phyloP scores from a whole-genome alignment of 305 asterid species.

The Solanum hybrid region DNA sequence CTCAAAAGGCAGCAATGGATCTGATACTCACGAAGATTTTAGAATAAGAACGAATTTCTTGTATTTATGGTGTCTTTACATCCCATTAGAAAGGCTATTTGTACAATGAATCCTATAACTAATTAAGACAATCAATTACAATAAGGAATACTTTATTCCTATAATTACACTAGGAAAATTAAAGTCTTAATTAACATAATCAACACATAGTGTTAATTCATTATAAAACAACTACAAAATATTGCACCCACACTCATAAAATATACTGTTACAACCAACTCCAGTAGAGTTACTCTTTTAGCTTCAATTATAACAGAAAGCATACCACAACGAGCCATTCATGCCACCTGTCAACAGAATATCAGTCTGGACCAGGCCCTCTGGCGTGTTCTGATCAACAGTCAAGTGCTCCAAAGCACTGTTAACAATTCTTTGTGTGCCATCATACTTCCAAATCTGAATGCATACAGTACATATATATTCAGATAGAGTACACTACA shows the following conservation, averaged over 20 bases:
- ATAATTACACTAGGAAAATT: background rate
- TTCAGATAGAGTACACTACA: background rate
- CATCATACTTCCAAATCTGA: conserved; percentile 64
- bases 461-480: background rate
- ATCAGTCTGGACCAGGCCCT: conserved; percentile 47
- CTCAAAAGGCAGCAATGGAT: background rate
- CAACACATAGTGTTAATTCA: background rate
- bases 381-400: conserved; percentile 37
- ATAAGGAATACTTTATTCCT: background rate
- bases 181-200: background rate
- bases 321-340: conserved; percentile 49
- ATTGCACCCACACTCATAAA: background rate
- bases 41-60: background rate
- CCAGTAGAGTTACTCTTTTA: background rate
- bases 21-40: background rate
- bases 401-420: conserved; percentile 47
- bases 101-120: background rate
- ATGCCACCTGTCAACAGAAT: conserved; percentile 49
- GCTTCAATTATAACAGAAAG: background rate
- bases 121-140: background rate
- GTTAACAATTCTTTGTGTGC: conserved; percentile 42
- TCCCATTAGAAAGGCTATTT: background rate
- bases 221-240: background rate
- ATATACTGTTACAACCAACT: background rate
- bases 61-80: background rate